Evolutionary conservation across 257 asterid genomes (phyloP).

Genomic region (Lycium ferocissimum): DNA sequence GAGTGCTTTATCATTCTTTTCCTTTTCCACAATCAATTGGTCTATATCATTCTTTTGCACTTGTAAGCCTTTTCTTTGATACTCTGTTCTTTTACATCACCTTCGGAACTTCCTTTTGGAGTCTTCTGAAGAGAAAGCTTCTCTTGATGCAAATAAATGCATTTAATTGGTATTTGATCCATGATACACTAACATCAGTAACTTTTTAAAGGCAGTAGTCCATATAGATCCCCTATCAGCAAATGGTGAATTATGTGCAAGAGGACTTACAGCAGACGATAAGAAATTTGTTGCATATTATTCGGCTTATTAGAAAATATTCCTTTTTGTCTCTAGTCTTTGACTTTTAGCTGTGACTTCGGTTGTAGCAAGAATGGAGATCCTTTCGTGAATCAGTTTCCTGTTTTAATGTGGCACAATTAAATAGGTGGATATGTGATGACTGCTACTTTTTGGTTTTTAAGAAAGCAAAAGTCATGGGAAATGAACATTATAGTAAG

Average conservation of each 20-base stretch:
- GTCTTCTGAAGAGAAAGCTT: not conserved
- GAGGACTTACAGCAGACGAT: not conserved
- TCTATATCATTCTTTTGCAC: too few relatives aligned
- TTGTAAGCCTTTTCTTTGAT: too few relatives aligned
- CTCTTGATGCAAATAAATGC: not conserved
- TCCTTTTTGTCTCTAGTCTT: not conserved
- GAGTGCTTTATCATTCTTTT: too few relatives aligned
- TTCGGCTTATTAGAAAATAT: not conserved
- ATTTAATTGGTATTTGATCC: not conserved
- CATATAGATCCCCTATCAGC: not conserved
- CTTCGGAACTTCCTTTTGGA: not conserved
- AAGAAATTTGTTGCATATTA: not conserved
- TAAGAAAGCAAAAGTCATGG: constrained; percentile 12
- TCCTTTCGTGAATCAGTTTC: not conserved
- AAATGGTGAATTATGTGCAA: not conserved
- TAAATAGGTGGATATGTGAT: not conserved
- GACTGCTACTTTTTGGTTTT: not conserved
- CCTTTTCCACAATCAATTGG: too few relatives aligned
- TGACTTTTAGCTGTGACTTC: constrained; percentile 10
- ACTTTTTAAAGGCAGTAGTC: not conserved
- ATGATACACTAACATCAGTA: not conserved
- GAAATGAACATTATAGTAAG: not conserved
- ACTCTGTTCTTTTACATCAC: not conserved
- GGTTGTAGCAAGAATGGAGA: not conserved
- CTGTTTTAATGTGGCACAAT: not conserved